phyloP scores from a whole-genome alignment of 169 alveolate species.

The Plasmodium blacklocki region DNA sequence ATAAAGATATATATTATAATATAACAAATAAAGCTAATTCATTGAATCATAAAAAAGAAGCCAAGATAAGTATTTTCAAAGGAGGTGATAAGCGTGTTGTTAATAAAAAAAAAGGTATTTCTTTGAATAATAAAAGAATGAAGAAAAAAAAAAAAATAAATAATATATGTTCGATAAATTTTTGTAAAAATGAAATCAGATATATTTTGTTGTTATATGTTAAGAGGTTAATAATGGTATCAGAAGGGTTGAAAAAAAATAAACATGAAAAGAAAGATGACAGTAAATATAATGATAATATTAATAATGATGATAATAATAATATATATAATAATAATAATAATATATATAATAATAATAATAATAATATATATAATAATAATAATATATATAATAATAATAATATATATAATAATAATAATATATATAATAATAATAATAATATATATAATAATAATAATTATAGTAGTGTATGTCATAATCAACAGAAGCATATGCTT shows the following conservation, averaged over 20 bases:
- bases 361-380: no score
- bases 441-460: background rate
- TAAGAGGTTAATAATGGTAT: constrained; percentile 19
- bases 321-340: no score
- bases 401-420: no score
- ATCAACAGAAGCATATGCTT: background rate
- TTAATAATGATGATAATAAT: no score
- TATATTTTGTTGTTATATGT: constrained; percentile 60
- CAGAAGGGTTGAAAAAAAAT: background rate
- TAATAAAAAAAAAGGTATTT: background rate
- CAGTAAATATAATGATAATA: no score
- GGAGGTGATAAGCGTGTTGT: background rate
- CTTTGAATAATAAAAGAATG: background rate
- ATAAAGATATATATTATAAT: no score
- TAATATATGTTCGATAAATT: constrained; percentile 9
- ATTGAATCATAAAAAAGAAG: no score
- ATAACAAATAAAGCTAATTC: no score
- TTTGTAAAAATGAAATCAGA: constrained; percentile 16
- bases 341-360: no score
- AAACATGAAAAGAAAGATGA: background rate
- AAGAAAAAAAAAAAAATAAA: background rate
- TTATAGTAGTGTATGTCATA: background rate
- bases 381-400: background rate
- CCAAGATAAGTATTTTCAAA: background rate
- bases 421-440: background rate